phyloP scores from a whole-genome alignment of 805 yeast species.

The Debaryomyces castellii region DNA sequence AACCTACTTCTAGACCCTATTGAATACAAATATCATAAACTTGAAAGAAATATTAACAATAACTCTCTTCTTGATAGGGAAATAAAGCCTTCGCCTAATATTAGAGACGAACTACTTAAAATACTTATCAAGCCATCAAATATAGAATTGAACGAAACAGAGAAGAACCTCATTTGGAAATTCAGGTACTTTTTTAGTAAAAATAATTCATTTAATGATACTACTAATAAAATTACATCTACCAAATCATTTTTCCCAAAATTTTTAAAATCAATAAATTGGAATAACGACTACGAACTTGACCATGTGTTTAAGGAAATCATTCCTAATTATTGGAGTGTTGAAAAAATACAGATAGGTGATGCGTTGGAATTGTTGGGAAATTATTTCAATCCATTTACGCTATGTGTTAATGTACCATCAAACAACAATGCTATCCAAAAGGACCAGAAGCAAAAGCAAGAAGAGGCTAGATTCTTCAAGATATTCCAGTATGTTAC shows the following conservation, averaged over 20 bases:
- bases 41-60: constrained; percentile 77
- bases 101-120: constrained; percentile 67
- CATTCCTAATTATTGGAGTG: constrained; percentile 57
- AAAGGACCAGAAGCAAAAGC: constrained; percentile 11
- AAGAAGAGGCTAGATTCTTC: constrained; percentile 29
- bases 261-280: constrained; percentile 81
- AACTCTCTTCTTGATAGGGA: constrained; percentile 77
- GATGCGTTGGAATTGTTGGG: constrained; percentile 86
- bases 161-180: constrained; percentile 87
- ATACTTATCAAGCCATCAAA: constrained; percentile 82
- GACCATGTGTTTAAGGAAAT: constrained; percentile 71
- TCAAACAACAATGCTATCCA: constrained; percentile 3
- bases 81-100: constrained; percentile 81
- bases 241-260: constrained; percentile 58
- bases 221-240: constrained; percentile 10
- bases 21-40: constrained; percentile 79
- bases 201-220: constrained; percentile 49
- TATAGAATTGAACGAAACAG: constrained; percentile 75
- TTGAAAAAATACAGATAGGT: constrained; percentile 74
- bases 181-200: constrained; percentile 69
- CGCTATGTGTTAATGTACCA: constrained; percentile 16
- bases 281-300: constrained; percentile 83
- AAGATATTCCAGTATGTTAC: constrained; percentile 42
- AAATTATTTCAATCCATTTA: constrained; percentile 61
- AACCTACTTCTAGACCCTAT: constrained; percentile 60